Evolutionary conservation across 1,284 basidiomycete genomes (phyloP).

Genomic region (Calocybe gambosa): DNA sequence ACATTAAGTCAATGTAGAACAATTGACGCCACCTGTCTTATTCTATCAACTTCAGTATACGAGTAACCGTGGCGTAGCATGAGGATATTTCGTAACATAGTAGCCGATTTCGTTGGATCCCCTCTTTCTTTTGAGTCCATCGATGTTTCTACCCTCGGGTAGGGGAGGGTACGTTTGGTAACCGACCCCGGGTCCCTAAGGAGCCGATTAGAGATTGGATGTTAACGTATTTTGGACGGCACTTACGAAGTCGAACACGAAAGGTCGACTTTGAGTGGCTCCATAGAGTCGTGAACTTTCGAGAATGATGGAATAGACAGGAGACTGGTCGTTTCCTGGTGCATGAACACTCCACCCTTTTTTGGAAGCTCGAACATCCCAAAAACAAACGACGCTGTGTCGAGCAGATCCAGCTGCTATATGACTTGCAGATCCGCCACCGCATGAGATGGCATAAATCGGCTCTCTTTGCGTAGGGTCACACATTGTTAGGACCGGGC

Average conservation of each 20-base stretch:
- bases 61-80: conserved; percentile 19
- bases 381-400: conserved; percentile 69
- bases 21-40: neutral
- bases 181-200: conserved; percentile 47
- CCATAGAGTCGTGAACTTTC: conserved; percentile 73
- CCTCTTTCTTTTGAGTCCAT: conserved; percentile 40
- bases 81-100: conserved; percentile 47
- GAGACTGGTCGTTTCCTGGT: conserved; percentile 67
- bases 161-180: conserved; percentile 52
- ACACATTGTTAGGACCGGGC: conserved; percentile 50
- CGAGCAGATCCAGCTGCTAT: conserved; percentile 69
- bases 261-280: conserved; percentile 64
- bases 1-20: neutral
- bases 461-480: conserved; percentile 67
- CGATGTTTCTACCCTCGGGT: conserved; percentile 23
- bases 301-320: conserved; percentile 63
- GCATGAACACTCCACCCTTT: conserved; percentile 70
- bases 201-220: neutral
- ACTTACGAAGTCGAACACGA: conserved; percentile 68
- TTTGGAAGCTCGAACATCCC: conserved; percentile 60
- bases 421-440: conserved; percentile 58
- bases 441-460: conserved; percentile 65
- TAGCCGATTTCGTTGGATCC: conserved; percentile 30
- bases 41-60: conserved; percentile 17
- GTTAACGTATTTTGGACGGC: neutral